Conservation (phyloP, 768 basidiomycete species). For the Lyophyllum shimeji region DNA sequence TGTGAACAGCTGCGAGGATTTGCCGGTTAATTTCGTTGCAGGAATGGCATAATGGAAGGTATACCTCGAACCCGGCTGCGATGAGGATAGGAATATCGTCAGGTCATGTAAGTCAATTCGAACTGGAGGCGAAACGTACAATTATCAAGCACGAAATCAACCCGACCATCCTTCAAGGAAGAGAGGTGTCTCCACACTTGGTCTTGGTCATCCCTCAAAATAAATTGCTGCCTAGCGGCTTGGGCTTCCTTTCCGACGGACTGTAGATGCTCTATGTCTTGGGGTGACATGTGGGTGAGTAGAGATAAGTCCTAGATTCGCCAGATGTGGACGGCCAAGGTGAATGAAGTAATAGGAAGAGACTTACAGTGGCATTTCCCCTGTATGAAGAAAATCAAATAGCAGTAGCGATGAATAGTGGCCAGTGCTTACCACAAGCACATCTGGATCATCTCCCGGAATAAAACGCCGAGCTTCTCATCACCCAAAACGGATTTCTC, state of each 20-base stretch:
- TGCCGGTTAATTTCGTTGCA: neutral
- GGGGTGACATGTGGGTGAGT: conserved; percentile 78
- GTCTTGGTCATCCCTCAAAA: conserved; percentile 82
- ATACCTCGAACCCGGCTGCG: conserved; percentile 88
- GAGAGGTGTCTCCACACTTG: conserved; percentile 73
- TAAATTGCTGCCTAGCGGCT: conserved; percentile 70
- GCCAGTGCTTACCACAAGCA: conserved; percentile 64
- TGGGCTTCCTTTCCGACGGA: conserved; percentile 81
- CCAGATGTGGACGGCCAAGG: neutral
- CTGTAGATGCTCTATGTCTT: conserved; percentile 84
- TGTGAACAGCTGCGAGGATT: conserved; percentile 72
- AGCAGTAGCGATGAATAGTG: neutral
- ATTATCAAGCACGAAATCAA: conserved; percentile 94
- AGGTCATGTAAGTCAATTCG: neutral
- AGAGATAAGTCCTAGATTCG: conserved; percentile 82
- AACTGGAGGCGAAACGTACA: conserved; percentile 39
- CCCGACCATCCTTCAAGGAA: conserved; percentile 47
- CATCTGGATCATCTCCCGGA: conserved; percentile 88
- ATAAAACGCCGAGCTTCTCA: conserved; percentile 60
- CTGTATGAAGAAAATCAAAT: conserved; percentile 34
- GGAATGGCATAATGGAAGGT: neutral
- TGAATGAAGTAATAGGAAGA: neutral
- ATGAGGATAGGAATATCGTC: neutral
- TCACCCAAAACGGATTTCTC: conserved; percentile 50
- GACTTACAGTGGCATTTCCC: conserved; percentile 89